Percentiles rank a stretch among this genome's conserved stretches.
phyloP scores from a whole-genome alignment of 768 basidiomycete species.

The Boletus vermiculosoides region DNA sequence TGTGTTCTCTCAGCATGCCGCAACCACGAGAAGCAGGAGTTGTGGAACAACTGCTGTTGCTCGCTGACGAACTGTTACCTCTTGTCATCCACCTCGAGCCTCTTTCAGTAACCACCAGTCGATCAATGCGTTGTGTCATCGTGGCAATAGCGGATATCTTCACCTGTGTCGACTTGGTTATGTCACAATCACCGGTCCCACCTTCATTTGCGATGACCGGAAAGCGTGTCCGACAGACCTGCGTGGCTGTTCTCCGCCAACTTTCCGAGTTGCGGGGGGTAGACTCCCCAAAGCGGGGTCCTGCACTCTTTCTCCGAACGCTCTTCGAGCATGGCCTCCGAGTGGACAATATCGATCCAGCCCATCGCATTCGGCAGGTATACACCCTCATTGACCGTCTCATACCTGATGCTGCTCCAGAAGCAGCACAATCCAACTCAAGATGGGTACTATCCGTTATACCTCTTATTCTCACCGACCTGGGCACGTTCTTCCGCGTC shows the following conservation, averaged over 20 bases:
- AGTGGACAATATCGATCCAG: constrained; percentile 49
- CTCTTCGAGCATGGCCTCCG: constrained; percentile 51
- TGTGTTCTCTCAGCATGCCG: constrained; percentile 46
- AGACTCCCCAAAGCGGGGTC: constrained; percentile 36
- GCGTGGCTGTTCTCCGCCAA: constrained; percentile 47
- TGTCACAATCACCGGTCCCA: constrained; percentile 38
- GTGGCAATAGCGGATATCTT: constrained; percentile 53
- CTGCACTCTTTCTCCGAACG: constrained; percentile 53
- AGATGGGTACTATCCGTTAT: constrained; percentile 55
- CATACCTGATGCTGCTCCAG: constrained; percentile 40
- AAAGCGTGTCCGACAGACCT: constrained; percentile 46
- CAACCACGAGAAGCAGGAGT: constrained; percentile 40
- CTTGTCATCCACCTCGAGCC: constrained; percentile 49
- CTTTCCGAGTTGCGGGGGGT: constrained; percentile 35
- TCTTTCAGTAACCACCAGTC: constrained; percentile 49
- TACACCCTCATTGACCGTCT: constrained; percentile 57
- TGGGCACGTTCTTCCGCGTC: constrained; percentile 53
- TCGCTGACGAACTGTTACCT: constrained; percentile 51
- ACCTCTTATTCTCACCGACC: constrained; percentile 53
- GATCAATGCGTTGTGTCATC: constrained; percentile 46
- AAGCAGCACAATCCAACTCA: constrained; percentile 33
- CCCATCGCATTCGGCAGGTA: constrained; percentile 53
- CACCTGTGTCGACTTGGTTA: constrained; percentile 49
- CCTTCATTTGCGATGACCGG: constrained; percentile 23
- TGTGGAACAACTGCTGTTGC: constrained; percentile 54